Evolutionary conservation across 768 basidiomycete genomes (phyloP), one percentile per base, ranked within the genome.

Genomic region (Lactarius psammicola): DNA sequence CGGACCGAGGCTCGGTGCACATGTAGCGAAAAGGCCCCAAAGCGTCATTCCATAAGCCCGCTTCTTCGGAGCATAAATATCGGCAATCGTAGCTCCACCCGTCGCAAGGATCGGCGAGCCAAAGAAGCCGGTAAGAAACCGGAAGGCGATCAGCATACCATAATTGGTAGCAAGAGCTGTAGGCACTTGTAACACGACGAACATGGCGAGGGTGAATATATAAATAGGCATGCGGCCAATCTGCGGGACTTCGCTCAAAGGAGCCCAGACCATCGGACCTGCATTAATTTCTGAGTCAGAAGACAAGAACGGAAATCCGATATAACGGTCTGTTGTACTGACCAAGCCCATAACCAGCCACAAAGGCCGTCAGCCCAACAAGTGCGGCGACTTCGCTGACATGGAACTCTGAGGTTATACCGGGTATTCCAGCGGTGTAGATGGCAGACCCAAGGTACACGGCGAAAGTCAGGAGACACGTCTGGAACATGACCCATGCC

Each of bases 401-500:
- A 38, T 73, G 68, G 68, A 75, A 77, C 2, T 75, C 69, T 2
- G 66, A 28, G 49, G 74, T 60, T 13, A 78, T 56, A 3, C 65
- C 70, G 1, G 72, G 71, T 26, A 76, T 74, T 2, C 73, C 73
- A 18, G 76, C 69, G 1, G 74, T 73, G 63, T 75, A 77, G 53
- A 78, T 76, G n/a, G 74, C 73, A 15, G 76, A 75, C 53, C 76
- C 77, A 64, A 78, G 74, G 69, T 77, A 78, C 34, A 77, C 71
- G 54, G 71, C 69, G 62, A 76, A 74, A 0, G 76, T 77, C 60
- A 78, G 64, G 55, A 77, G 67, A 49, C 74, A 75, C 17, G 77
- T 75, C 46, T 72, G 71, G 60, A 74, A 75, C 20, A 75, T 73
- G 17, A 77, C 74, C 58, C 76, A 75, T 33, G 70, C 60, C 51